phyloP scores from a whole-genome alignment of 2,329 filamentous ascomycete genomes.

The Cladophialophora psammophila region DNA sequence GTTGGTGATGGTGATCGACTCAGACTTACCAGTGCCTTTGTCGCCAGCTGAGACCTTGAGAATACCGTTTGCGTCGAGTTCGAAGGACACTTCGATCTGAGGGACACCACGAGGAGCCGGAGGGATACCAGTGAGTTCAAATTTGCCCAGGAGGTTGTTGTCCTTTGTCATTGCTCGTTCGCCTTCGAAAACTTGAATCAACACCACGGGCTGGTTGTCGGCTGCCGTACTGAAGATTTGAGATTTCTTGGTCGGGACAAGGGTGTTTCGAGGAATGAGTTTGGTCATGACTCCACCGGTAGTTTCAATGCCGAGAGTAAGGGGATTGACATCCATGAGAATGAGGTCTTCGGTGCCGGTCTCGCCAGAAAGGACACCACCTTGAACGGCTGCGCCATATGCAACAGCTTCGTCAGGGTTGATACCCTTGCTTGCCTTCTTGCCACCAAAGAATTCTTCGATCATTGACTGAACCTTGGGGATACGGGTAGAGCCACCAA shows the following conservation, averaged over 20 bases:
- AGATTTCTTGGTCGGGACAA: constrained; percentile 94
- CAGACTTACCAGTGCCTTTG: constrained; percentile 96
- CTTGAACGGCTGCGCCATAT: constrained; percentile 96
- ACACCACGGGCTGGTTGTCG: constrained; percentile 93
- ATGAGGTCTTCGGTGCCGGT: constrained; percentile 80
- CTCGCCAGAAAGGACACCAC: constrained; percentile 91
- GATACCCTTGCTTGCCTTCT: constrained; percentile 99
- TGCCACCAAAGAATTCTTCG: constrained; percentile 93
- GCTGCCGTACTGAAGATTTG: constrained; percentile 98
- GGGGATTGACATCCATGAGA: constrained; percentile 96
- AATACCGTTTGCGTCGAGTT: constrained; percentile 98
- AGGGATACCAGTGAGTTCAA: constrained; percentile 95
- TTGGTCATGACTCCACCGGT: constrained; percentile 98
- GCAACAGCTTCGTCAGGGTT: constrained; percentile 99
- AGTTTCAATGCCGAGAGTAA: constrained; percentile 96
- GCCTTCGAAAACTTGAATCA: constrained; percentile 95
- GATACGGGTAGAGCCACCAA: constrained; percentile 98
- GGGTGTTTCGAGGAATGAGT: constrained; percentile 92
- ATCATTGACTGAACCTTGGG: constrained; percentile 95
- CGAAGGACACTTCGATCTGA: constrained; percentile 97
- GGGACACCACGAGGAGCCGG: constrained; percentile 94
- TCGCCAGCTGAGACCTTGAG: constrained; percentile 94
- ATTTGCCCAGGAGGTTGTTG: constrained; percentile 97
- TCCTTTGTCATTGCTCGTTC: constrained; percentile 94
- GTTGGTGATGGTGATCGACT: constrained; percentile 99